These are phyloP conservation scores for Rhizoclosmatium sp. DNA, from an alignment of 192 early-diverging fungal species.

Conservation along the genomic window DNA sequence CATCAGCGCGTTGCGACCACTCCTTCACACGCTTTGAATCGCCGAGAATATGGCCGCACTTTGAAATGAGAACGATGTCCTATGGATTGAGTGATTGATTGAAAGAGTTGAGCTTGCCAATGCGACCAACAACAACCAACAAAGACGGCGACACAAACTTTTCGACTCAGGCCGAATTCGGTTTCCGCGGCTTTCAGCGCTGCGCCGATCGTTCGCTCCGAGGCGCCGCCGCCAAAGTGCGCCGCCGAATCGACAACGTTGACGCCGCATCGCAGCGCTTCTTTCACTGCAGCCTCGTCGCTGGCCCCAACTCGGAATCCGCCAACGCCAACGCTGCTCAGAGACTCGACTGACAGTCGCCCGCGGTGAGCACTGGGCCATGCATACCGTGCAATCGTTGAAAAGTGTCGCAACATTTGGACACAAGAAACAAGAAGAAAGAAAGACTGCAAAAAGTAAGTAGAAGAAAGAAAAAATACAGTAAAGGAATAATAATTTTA, in stretches of 20 bases:
- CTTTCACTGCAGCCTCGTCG: constrained; percentile 52
- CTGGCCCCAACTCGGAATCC: constrained; percentile 59
- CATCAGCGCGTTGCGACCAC: constrained; percentile 2
- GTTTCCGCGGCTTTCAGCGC: constrained; percentile 47
- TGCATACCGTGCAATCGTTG: neutral
- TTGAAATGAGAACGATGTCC: constrained; percentile 47
- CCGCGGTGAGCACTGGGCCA: neutral
- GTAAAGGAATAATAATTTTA: too few relatives aligned
- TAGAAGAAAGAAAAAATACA: too few relatives aligned
- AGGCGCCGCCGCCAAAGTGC: constrained; percentile 72
- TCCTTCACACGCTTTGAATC: neutral
- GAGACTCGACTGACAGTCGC: neutral
- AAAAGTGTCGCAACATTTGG: neutral
- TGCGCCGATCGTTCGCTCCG: constrained; percentile 66
- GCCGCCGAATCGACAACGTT: constrained; percentile 78
- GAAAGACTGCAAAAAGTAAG: neutral
- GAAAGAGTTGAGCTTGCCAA: neutral
- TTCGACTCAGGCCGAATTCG: constrained; percentile 48
- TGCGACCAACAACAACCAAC: constrained; percentile 4
- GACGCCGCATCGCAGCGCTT: constrained; percentile 67
- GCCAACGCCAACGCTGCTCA: constrained; percentile 68
- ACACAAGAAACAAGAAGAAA: neutral
- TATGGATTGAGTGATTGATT: constrained; percentile 13
- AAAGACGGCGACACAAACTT: constrained; percentile 40
- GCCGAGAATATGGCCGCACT: constrained; percentile 51